phyloP scores from a whole-genome alignment of 805 yeast species.

The Teunomyces funiuensis region DNA sequence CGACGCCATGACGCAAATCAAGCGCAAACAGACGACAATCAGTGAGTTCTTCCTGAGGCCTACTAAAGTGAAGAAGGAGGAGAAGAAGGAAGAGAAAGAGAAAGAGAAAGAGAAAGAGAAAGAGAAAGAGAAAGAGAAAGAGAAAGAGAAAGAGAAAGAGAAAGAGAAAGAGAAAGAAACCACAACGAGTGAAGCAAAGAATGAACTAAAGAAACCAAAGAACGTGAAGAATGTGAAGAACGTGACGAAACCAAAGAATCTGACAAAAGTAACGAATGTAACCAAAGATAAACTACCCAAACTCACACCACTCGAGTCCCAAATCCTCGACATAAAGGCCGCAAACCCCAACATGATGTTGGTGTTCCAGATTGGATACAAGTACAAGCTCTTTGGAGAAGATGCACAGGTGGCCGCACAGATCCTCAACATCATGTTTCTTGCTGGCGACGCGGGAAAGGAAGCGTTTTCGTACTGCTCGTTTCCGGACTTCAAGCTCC shows the following conservation, averaged over 20 bases:
- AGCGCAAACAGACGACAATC: constrained; percentile 6
- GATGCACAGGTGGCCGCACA: constrained; percentile 75
- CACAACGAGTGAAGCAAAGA: constrained; percentile 8
- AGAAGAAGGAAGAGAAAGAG: not conserved
- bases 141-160: constrained; percentile 4
- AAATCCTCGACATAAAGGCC: constrained; percentile 64
- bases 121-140: constrained; percentile 3
- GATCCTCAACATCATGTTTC: constrained; percentile 65
- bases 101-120: not conserved
- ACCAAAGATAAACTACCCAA: constrained; percentile 6
- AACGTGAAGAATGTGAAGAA: not conserved
- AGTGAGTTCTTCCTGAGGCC: constrained; percentile 1
- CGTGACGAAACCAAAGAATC: not conserved
- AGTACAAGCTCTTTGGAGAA: constrained; percentile 80
- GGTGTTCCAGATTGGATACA: constrained; percentile 88
- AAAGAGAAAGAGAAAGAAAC: constrained; percentile 26
- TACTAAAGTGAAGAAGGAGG: constrained; percentile 2
- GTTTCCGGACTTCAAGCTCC: constrained; percentile 75
- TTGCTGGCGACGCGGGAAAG: constrained; percentile 50
- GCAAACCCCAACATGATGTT: constrained; percentile 65
- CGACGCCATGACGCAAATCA: not conserved
- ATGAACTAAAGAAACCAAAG: not conserved
- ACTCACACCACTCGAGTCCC: constrained; percentile 75
- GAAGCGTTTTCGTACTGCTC: constrained; percentile 73
- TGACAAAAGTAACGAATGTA: constrained; percentile 2